Conservation (phyloP, 805 yeast genomes). For the Phaffomyces opuntiae region DNA sequence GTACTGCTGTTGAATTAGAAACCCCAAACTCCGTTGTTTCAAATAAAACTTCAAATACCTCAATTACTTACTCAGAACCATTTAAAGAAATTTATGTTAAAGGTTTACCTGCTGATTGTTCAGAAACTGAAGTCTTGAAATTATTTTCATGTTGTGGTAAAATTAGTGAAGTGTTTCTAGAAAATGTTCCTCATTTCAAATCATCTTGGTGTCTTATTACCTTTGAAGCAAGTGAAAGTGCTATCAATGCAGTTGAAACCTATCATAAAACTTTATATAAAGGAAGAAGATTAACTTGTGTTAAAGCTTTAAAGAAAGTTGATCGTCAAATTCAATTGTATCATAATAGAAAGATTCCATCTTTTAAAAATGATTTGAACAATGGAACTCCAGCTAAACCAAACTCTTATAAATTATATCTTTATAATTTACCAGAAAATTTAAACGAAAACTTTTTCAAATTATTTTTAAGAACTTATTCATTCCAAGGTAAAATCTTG, state of each 20-base stretch:
- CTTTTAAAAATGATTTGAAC: not conserved
- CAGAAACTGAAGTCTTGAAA: constrained; percentile 33
- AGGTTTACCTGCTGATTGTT: constrained; percentile 35
- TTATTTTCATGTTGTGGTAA: constrained; percentile 42
- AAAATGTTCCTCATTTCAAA: constrained; percentile 29
- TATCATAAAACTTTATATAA: constrained; percentile 25
- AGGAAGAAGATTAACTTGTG: constrained; percentile 24
- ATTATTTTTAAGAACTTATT: constrained; percentile 18
- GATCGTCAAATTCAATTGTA: constrained; percentile 12
- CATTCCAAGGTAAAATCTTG: constrained; percentile 16
- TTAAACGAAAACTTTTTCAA: constrained; percentile 23
- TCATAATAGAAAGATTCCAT: not conserved
- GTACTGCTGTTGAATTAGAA: not conserved
- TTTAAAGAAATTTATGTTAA: constrained; percentile 37
- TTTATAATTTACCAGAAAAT: constrained; percentile 21
- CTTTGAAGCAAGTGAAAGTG: constrained; percentile 37
- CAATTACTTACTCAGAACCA: not conserved
- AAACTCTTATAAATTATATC: constrained; percentile 10
- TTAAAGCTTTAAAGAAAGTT: constrained; percentile 21
- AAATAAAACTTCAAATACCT: not conserved
- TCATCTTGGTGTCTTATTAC: constrained; percentile 42
- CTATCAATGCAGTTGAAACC: constrained; percentile 34
- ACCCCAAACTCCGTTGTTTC: not conserved
- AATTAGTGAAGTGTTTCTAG: constrained; percentile 47
- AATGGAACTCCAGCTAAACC: not conserved